Base-by-base conservation (phyloP, 257 asterid genomes). In the Rubia yunnanensis region DNA sequence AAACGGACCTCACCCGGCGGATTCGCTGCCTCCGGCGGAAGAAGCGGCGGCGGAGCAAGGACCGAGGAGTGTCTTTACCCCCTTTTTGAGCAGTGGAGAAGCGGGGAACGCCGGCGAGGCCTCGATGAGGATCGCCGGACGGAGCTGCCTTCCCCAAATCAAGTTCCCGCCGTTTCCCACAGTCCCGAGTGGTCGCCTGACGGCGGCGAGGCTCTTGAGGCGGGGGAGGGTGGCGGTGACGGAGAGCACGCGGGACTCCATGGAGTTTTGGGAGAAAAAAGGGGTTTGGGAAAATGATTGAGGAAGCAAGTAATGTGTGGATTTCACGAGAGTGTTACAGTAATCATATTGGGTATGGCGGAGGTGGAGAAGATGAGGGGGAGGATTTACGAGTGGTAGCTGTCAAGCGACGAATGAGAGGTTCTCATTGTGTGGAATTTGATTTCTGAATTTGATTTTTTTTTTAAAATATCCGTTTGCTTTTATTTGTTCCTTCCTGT, bases 201-300 rank as follows among this genome's bases (percentile, higher is more conserved):
- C 20, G 63, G 83, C 60, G 14, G 86, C 81, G 67, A 81, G 92
- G 88, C 85, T 79, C 80, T 85, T 52, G 79, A 63, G 83, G 72
- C 69, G 89, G 79, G 86, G 91, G 27, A 82, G 53, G 80, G 75
- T 48, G 70, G 91, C 74, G 80, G 96, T 85, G 86, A 96, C 90
- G 66, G 70, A 69, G 41, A 94, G 85, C 64, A 94, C 89, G 73
- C 94, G 97, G 70, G 97, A 92, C 95, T 85, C 98, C 98, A 92
- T 91, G 74, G 52, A 5, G 53, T 26, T 64, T n/a, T 50, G 73
- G 72, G 83, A 77, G 84, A 60, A 72, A 63, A 71, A 65, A 60
- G 11, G 39, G n/a, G n/a, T n/a, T n/a, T n/a, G 24, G 59, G 3
- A 18, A 0, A 5, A 18, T 4, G 68, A 24, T 28, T 15, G 46